phyloP scores from a whole-genome alignment of 2,329 filamentous ascomycete genomes.

The Cercospora zeina region DNA sequence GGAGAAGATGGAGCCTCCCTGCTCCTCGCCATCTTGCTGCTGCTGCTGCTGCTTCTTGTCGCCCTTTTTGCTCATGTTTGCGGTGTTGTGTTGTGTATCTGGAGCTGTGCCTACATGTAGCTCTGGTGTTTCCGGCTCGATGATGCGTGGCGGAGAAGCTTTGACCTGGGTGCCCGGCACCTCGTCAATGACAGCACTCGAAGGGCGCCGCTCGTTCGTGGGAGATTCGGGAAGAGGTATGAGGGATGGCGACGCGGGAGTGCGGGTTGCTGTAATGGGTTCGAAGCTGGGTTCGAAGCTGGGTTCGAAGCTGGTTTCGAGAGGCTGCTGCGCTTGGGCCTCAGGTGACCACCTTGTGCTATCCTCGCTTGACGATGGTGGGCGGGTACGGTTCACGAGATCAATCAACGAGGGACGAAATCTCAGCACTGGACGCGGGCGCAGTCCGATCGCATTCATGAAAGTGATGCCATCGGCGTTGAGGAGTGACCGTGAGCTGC shows the following conservation, averaged over 20 bases:
- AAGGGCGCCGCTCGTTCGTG: conserved; percentile 16
- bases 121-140: conserved; percentile 24
- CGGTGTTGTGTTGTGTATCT: conserved; percentile 24
- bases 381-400: conserved; percentile 55
- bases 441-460: conserved; percentile 10
- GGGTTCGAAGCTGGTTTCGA: neutral
- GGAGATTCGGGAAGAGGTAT: conserved; percentile 30
- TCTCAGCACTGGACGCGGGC: conserved; percentile 2
- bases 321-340: conserved; percentile 12
- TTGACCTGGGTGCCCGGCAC: conserved; percentile 19
- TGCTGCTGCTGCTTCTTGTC: conserved; percentile 42
- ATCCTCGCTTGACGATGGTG: conserved; percentile 20
- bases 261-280: conserved; percentile 21
- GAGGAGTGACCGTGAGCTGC: neutral
- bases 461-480: neutral
- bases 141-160: conserved; percentile 15
- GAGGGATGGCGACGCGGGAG: conserved; percentile 22
- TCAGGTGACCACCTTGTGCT: conserved; percentile 17
- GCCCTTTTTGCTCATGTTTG: conserved; percentile 42
- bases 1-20: conserved; percentile 69
- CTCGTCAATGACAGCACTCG: conserved; percentile 15
- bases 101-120: conserved; percentile 22
- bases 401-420: conserved; percentile 61
- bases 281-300: conserved; percentile 11
- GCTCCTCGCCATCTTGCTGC: conserved; percentile 53